These are phyloP conservation scores for Microcyclosporella mali DNA, from an alignment of 2,329 filamentous ascomycete genomes.

Conservation along the genomic window DNA sequence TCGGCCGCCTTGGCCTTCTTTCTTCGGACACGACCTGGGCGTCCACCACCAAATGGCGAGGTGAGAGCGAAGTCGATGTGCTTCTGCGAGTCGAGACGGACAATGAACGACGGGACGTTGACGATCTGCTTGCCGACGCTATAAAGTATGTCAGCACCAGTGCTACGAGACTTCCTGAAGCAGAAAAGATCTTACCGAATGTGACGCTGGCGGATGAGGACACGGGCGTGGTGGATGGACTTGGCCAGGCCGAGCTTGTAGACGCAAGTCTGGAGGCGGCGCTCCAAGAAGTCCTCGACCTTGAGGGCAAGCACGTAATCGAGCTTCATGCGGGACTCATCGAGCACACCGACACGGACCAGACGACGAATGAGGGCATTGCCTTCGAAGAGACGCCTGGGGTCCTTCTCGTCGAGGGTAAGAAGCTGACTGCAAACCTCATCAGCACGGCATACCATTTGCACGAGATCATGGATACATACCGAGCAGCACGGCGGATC, in stretches of 20 bases:
- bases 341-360: slow-evolving; percentile 97
- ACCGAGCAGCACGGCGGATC: slow-evolving; percentile 99
- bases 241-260: slow-evolving; percentile 99
- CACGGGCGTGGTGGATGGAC: slow-evolving; percentile 99
- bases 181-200: slow-evolving; percentile 57
- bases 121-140: slow-evolving; percentile 99
- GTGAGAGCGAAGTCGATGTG: slow-evolving; percentile 99
- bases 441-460: slow-evolving; percentile 18
- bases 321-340: slow-evolving; percentile 99
- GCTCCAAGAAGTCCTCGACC: slow-evolving; percentile 99
- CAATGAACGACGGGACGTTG: slow-evolving; percentile 99
- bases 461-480: slow-evolving; percentile 39
- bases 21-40: slow-evolving; percentile 94
- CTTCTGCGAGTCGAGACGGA: slow-evolving; percentile 99
- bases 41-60: slow-evolving; percentile 95
- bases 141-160: slow-evolving; percentile 19
- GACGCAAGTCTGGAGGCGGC: slow-evolving; percentile 98
- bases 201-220: slow-evolving; percentile 98
- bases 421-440: slow-evolving; percentile 75
- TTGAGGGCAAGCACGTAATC: slow-evolving; percentile 99
- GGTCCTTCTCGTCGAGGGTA: slow-evolving; percentile 99
- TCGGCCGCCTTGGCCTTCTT: slow-evolving; percentile 99
- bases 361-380: slow-evolving; percentile 99
- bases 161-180: not conserved
- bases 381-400: slow-evolving; percentile 99